Conservation (phyloP, 176 grass and related monocot species). For the Phyllostachys edulis region DNA sequence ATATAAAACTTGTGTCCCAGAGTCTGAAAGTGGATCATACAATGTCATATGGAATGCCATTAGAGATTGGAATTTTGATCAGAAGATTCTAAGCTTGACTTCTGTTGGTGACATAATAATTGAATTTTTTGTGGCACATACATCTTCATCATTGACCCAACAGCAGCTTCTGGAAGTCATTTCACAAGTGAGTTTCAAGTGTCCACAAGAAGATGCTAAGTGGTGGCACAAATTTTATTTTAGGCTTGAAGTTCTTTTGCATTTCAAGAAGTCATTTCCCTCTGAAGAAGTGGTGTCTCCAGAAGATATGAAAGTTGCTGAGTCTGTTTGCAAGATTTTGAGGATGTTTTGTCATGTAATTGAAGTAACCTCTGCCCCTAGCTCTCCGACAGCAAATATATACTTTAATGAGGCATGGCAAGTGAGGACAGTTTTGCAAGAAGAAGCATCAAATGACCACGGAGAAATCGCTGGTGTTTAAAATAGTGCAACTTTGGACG, state of each 20-base stretch:
- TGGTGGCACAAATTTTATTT: slow-evolving; percentile 58
- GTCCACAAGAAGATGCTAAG: slow-evolving; percentile 50
- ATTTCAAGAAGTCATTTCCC: slow-evolving; percentile 53
- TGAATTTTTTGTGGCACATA: slow-evolving; percentile 34
- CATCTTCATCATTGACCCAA: slow-evolving; percentile 33
- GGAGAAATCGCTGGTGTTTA: slow-evolving; percentile 11
- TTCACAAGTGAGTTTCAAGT: slow-evolving; percentile 54
- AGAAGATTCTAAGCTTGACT: slow-evolving; percentile 51
- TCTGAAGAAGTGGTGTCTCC: slow-evolving; percentile 35
- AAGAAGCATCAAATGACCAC: slow-evolving; percentile 43
- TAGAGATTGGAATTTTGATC: slow-evolving; percentile 53
- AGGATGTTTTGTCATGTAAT: slow-evolving; percentile 48
- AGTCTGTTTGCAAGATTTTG: slow-evolving; percentile 52
- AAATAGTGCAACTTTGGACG: slow-evolving; percentile 17
- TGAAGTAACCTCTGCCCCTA: slow-evolving; percentile 41
- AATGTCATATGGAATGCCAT: slow-evolving; percentile 49
- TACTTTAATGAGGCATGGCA: slow-evolving; percentile 61
- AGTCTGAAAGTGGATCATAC: slow-evolving; percentile 49
- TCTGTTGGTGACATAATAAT: slow-evolving; percentile 42
- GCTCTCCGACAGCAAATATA: slow-evolving; percentile 40
- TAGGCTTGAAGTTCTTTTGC: slow-evolving; percentile 52
- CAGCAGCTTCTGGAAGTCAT: slow-evolving; percentile 45
- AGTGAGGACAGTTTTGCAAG: slow-evolving; percentile 52
- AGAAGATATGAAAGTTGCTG: slow-evolving; percentile 38
- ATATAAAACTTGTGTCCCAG: slow-evolving; percentile 38